Percentiles rank a stretch among this genome's conserved stretches.
Evolutionary conservation across 306 rosid genomes (phyloP).

Genomic region (Trifolium subterraneum): DNA sequence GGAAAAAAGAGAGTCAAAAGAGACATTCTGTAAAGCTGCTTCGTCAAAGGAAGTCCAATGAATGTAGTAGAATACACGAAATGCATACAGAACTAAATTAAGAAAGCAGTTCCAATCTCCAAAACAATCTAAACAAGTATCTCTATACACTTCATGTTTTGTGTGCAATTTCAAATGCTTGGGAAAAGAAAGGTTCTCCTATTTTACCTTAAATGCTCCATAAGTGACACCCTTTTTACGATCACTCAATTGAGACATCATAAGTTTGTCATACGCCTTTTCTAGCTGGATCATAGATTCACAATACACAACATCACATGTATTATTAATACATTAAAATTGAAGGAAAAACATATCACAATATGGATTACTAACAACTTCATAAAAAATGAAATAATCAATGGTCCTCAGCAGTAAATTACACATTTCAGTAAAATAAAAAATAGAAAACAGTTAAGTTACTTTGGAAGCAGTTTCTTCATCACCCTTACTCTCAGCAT

Average conservation of each 20-base stretch:
- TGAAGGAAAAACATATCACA: slow-evolving; percentile 14
- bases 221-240: slow-evolving; percentile 92
- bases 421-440: not conserved
- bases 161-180: slow-evolving; percentile 28
- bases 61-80: slow-evolving; percentile 30
- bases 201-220: slow-evolving; percentile 83
- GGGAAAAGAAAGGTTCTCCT: slow-evolving; percentile 21
- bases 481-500: slow-evolving; percentile 81
- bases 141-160: slow-evolving; percentile 10
- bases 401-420: too few species aligned
- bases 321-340: slow-evolving; percentile 40
- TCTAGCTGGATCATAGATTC: slow-evolving; percentile 68
- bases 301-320: slow-evolving; percentile 37
- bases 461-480: slow-evolving; percentile 82
- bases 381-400: slow-evolving; percentile 3
- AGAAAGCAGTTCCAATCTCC: slow-evolving; percentile 22
- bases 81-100: slow-evolving; percentile 29
- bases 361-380: slow-evolving; percentile 14
- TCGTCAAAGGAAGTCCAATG: slow-evolving; percentile 28
- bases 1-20: not conserved
- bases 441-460: slow-evolving; percentile 19
- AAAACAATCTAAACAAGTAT: slow-evolving; percentile 35
- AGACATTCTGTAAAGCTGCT: slow-evolving; percentile 20
- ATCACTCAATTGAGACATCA: slow-evolving; percentile 91
- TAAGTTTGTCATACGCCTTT: slow-evolving; percentile 88